phyloP scores from a whole-genome alignment of 2,329 filamentous ascomycete genomes.

The Periconia digitata region DNA sequence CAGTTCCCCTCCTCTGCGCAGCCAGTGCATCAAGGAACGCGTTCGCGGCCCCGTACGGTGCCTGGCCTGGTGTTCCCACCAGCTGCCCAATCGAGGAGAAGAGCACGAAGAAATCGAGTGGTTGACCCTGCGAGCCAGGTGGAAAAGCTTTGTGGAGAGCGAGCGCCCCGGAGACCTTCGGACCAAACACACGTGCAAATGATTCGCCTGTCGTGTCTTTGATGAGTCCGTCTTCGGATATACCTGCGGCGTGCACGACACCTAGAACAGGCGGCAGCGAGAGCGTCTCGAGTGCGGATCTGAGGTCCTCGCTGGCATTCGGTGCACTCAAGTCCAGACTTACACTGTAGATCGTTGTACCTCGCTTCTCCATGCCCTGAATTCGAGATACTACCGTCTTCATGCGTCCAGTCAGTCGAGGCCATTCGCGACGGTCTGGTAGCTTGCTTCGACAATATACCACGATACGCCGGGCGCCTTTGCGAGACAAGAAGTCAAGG shows the following conservation, averaged over 20 bases:
- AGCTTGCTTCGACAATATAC: slow-evolving; percentile 44
- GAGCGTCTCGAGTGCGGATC: slow-evolving; percentile 30
- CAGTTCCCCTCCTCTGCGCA: slow-evolving; percentile 26
- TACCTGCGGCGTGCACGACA: slow-evolving; percentile 47
- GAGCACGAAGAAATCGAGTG: slow-evolving; percentile 29
- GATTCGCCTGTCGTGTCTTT: slow-evolving; percentile 30
- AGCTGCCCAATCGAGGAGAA: slow-evolving; percentile 30
- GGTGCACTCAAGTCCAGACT: slow-evolving; percentile 39
- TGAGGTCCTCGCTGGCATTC: slow-evolving; percentile 22
- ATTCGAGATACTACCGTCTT: slow-evolving; percentile 14
- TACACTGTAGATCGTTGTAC: slow-evolving; percentile 38
- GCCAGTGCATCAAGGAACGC: slow-evolving; percentile 34
- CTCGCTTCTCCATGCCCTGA: slow-evolving; percentile 17
- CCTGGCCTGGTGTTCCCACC: slow-evolving; percentile 25
- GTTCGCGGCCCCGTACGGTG: slow-evolving; percentile 31
- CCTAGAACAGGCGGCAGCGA: slow-evolving; percentile 44
- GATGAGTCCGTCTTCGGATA: slow-evolving; percentile 43
- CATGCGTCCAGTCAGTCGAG: slow-evolving; percentile 9
- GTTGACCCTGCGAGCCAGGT: slow-evolving; percentile 16
- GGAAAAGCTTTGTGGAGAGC: slow-evolving; percentile 26
- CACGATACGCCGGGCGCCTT: slow-evolving; percentile 47
- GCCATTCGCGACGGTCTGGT: slow-evolving; percentile 39
- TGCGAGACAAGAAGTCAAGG: slow-evolving; percentile 40
- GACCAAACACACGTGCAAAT: slow-evolving; percentile 36
- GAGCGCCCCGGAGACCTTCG: slow-evolving; percentile 33